These are phyloP conservation scores for Calonectria fujianensis DNA, from an alignment of 2,329 filamentous ascomycete genomes.

Conservation along the genomic window DNA sequence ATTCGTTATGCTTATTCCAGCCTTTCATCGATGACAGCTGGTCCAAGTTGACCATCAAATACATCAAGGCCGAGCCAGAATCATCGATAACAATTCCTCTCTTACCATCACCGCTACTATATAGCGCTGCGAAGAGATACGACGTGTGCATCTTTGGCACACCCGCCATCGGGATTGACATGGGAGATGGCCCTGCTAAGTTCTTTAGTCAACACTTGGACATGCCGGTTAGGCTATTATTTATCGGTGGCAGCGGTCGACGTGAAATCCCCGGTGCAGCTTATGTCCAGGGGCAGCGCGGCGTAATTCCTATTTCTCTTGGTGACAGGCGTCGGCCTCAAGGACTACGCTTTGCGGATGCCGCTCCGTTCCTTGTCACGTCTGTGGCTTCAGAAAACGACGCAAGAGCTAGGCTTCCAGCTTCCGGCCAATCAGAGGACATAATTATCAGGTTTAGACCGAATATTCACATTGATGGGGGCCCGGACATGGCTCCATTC, in stretches of 20 bases:
- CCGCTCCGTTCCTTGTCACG: constrained; percentile 24
- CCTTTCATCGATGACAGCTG: constrained; percentile 21
- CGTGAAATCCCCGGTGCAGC: constrained; percentile 21
- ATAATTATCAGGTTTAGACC: constrained; percentile 19
- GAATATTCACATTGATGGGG: constrained; percentile 27
- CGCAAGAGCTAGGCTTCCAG: constrained; percentile 1
- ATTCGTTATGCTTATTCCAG: constrained; percentile 13
- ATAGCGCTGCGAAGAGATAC: not conserved
- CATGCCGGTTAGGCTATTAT: constrained; percentile 14
- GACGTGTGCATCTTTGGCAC: constrained; percentile 18
- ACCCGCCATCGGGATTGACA: constrained; percentile 12
- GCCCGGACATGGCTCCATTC: constrained; percentile 13
- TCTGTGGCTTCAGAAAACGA: constrained; percentile 15
- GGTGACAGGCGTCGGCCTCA: constrained; percentile 7
- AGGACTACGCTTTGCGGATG: constrained; percentile 20
- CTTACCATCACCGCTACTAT: not conserved
- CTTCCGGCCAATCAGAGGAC: constrained; percentile 7
- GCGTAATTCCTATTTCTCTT: constrained; percentile 7
- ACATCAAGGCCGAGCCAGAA: constrained; percentile 12
- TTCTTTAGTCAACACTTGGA: constrained; percentile 18
- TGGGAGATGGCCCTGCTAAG: constrained; percentile 8
- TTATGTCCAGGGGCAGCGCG: constrained; percentile 5
- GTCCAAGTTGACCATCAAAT: constrained; percentile 21
- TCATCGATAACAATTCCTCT: constrained; percentile 26
- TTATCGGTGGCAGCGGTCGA: constrained; percentile 25